Conservation (phyloP, 1,139 yeast species). For the Maudiozyma humilis region DNA sequence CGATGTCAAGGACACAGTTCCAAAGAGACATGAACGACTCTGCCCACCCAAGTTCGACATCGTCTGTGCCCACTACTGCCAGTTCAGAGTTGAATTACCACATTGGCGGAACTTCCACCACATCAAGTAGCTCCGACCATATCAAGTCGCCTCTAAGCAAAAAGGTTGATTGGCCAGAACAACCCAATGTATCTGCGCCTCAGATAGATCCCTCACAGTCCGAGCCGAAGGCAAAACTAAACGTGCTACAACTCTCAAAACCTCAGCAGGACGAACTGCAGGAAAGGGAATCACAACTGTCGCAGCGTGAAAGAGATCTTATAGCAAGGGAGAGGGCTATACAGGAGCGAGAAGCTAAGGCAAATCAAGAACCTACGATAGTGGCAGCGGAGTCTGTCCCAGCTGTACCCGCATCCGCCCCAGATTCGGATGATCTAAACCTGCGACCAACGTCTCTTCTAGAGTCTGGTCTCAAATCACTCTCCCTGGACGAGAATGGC, state of each 20-base stretch:
- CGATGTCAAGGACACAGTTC: constrained; percentile 8
- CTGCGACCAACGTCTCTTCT: constrained; percentile 19
- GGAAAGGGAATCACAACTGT: constrained; percentile 12
- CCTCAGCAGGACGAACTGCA: constrained; percentile 21
- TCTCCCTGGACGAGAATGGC: constrained; percentile 9
- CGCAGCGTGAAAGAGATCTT: constrained; percentile 9
- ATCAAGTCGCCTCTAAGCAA: background rate
- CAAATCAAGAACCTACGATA: background rate
- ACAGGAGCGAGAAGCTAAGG: background rate
- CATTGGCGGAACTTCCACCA: constrained; percentile 4
- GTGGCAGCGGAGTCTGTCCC: background rate
- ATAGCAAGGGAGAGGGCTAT: constrained; percentile 3
- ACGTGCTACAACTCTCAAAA: constrained; percentile 21
- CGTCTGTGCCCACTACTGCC: background rate
- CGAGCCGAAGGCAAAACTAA: constrained; percentile 16
- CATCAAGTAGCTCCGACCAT: constrained; percentile 6
- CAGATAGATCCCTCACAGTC: too few relatives aligned
- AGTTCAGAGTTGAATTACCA: background rate
- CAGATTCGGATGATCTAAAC: constrained; percentile 11
- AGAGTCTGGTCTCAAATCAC: constrained; percentile 15
- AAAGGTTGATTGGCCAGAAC: background rate
- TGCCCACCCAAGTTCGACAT: background rate
- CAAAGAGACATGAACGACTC: constrained; percentile 1
- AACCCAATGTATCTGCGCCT: too few relatives aligned
- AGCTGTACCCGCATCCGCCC: background rate